These are phyloP conservation scores for Musa beccarii DNA, from an alignment of 176 grass and related monocot species.

Conservation along the genomic window DNA sequence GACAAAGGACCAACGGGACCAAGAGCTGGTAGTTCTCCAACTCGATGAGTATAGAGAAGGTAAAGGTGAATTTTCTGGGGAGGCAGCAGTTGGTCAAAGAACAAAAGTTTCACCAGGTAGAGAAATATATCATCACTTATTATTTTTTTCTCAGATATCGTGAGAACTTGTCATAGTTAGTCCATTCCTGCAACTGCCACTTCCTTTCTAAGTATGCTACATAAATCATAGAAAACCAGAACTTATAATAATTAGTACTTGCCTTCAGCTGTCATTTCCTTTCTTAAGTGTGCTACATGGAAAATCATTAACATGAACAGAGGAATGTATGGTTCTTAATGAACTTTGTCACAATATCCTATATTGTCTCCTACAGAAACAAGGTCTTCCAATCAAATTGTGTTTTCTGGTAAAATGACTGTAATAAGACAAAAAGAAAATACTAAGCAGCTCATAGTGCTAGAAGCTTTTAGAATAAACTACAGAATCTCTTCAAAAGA, in stretches of 20 bases:
- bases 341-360: too few relatives aligned
- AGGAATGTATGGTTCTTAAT: neutral
- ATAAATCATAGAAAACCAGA: neutral
- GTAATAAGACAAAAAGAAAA: too few relatives aligned
- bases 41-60: conserved; percentile 47
- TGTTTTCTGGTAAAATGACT: too few relatives aligned
- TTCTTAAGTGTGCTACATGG: too few relatives aligned
- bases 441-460: too few relatives aligned
- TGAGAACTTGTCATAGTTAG: neutral
- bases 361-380: too few relatives aligned
- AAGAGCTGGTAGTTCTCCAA: conserved; percentile 25
- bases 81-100: conserved; percentile 29
- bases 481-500: too few relatives aligned
- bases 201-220: neutral
- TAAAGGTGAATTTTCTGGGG: conserved; percentile 35
- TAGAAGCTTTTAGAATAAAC: too few relatives aligned
- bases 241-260: too few relatives aligned
- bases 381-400: too few relatives aligned
- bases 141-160: conserved; percentile 16
- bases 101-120: conserved; percentile 47
- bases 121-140: conserved; percentile 7
- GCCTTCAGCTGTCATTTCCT: too few relatives aligned
- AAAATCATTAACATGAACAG: neutral
- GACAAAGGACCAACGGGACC: conserved; percentile 26
- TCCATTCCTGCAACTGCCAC: neutral